phyloP scores from a whole-genome alignment of 441 rosid genomes.

The Caryocar brasiliense region DNA sequence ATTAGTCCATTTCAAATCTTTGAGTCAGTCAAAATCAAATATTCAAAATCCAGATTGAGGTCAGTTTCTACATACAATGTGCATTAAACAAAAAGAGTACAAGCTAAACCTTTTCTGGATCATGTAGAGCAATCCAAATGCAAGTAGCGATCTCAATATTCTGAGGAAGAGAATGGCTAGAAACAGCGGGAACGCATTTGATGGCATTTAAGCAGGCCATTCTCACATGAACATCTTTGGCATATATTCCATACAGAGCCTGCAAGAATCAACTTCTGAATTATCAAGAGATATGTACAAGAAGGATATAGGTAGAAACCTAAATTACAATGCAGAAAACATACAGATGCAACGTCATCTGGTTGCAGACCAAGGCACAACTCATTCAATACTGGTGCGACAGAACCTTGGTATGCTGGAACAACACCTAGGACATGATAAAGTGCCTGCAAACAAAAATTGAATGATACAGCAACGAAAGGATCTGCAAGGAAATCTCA shows the following conservation, averaged over 20 bases:
- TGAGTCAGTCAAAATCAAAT: no score
- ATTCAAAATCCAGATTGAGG: no score
- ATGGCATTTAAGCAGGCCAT: slow-evolving; percentile 72
- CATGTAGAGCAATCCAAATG: slow-evolving; percentile 95
- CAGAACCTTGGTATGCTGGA: slow-evolving; percentile 78
- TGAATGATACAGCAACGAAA: slow-evolving; percentile 9
- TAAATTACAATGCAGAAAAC: slow-evolving; percentile 15
- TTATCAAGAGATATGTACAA: neutral
- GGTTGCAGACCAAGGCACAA: slow-evolving; percentile 86
- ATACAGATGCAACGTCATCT: slow-evolving; percentile 74
- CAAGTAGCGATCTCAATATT: slow-evolving; percentile 77
- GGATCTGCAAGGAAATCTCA: neutral
- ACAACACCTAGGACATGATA: slow-evolving; percentile 86
- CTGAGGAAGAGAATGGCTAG: slow-evolving; percentile 61
- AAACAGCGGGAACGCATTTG: slow-evolving; percentile 86
- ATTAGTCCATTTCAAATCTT: no score
- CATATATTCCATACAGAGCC: slow-evolving; percentile 68
- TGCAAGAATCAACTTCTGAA: slow-evolving; percentile 19
- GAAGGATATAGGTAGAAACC: slow-evolving; percentile 1
- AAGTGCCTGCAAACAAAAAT: slow-evolving; percentile 56
- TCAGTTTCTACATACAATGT: neutral
- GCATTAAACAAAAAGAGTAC: slow-evolving; percentile 3
- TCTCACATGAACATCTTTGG: slow-evolving; percentile 74
- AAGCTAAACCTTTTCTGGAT: slow-evolving; percentile 80
- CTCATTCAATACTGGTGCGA: slow-evolving; percentile 88